Evolutionary conservation across 176 grass and related monocot species (phyloP).

Genomic region (Canna indica): DNA sequence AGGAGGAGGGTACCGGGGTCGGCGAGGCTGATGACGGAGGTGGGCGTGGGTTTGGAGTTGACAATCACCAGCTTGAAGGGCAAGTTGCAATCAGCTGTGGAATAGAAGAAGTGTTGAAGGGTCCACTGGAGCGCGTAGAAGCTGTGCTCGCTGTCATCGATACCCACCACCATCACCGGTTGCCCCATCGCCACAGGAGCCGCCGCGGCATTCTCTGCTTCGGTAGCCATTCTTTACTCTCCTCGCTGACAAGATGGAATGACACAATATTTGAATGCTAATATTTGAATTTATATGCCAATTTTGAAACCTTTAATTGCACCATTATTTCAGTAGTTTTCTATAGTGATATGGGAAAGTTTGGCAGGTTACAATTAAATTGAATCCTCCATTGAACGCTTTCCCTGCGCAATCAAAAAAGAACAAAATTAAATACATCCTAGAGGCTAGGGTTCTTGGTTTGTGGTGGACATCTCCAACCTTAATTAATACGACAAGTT

Average conservation of each 20-base stretch:
- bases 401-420: too few relatives aligned
- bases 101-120: constrained; percentile 65
- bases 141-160: constrained; percentile 93
- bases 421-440: too few relatives aligned
- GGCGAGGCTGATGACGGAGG: constrained; percentile 51
- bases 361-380: too few relatives aligned
- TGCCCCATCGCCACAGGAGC: background rate
- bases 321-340: too few relatives aligned
- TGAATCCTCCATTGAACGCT: too few relatives aligned
- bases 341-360: too few relatives aligned
- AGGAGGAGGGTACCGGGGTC: constrained; percentile 28
- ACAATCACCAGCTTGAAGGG: constrained; percentile 69
- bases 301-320: too few relatives aligned
- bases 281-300: too few relatives aligned
- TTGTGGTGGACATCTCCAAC: too few relatives aligned
- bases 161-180: constrained; percentile 63
- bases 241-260: background rate
- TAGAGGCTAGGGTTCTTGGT: too few relatives aligned
- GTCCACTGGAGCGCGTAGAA: constrained; percentile 87
- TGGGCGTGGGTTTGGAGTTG: constrained; percentile 45
- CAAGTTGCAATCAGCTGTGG: background rate
- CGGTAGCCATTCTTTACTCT: background rate
- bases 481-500: too few relatives aligned
- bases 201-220: background rate
- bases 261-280: too few relatives aligned